Percentiles rank a stretch among this genome's conserved stretches.
phyloP scores from a whole-genome alignment of 768 basidiomycete genomes.

The Paxillus rubicundulus region DNA sequence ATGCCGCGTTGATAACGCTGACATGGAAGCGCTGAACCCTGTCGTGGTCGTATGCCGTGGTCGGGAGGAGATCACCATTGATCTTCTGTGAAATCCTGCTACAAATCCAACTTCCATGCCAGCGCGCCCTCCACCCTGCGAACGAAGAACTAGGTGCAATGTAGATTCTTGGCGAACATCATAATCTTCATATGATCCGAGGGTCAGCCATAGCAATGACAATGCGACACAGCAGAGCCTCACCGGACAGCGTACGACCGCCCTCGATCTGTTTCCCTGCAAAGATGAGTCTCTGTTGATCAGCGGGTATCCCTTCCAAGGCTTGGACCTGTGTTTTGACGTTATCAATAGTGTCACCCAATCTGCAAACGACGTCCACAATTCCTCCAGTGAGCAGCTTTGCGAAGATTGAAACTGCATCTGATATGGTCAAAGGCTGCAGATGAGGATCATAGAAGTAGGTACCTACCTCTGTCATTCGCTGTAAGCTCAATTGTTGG shows the following conservation, averaged over 20 bases:
- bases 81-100: no score
- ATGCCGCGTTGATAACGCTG: no score
- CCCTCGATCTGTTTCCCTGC: constrained; percentile 88
- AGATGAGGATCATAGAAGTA: neutral
- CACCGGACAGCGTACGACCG: constrained; percentile 3
- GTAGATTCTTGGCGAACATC: constrained; percentile 76
- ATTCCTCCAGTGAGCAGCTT: constrained; percentile 83
- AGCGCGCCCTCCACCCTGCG: no score
- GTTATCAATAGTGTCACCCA: constrained; percentile 82
- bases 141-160: constrained; percentile 42
- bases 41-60: no score
- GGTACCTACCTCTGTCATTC: neutral
- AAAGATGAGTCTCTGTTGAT: constrained; percentile 82
- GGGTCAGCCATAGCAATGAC: neutral
- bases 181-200: constrained; percentile 39
- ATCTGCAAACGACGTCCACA: constrained; percentile 83
- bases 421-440: constrained; percentile 18
- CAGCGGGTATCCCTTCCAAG: constrained; percentile 67
- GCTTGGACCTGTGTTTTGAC: constrained; percentile 74
- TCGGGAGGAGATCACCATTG: no score
- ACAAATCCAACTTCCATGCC: no score
- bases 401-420: constrained; percentile 81
- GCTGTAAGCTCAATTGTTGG: neutral
- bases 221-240: constrained; percentile 16
- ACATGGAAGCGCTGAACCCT: no score